These are phyloP conservation scores for Fusarium denticulatum DNA, from an alignment of 2,329 filamentous ascomycete species.

Conservation along the genomic window DNA sequence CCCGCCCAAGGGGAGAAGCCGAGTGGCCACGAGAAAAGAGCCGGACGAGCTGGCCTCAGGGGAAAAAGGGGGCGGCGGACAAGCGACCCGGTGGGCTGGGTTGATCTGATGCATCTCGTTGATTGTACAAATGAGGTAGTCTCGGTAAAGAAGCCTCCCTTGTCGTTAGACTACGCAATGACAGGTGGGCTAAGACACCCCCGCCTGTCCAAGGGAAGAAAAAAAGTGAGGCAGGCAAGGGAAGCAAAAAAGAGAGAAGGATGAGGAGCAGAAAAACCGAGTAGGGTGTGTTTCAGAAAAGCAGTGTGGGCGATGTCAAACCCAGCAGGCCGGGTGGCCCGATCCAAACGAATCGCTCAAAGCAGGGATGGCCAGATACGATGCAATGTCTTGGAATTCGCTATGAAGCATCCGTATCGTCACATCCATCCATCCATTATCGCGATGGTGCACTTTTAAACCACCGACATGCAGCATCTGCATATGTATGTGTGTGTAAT, in stretches of 20 bases:
- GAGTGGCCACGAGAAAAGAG: conserved; percentile 36
- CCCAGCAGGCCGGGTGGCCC: conserved; percentile 32
- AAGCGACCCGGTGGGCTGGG: conserved; percentile 45
- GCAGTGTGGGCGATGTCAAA: conserved; percentile 18
- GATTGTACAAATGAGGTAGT: conserved; percentile 36
- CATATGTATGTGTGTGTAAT: neutral
- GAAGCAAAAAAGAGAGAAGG: conserved; percentile 10
- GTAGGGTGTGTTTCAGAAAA: conserved; percentile 37
- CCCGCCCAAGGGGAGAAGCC: conserved; percentile 44
- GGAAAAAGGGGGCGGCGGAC: conserved; percentile 44
- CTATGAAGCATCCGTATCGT: neutral
- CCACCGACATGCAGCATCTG: conserved; percentile 1
- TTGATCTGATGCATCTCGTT: conserved; percentile 46
- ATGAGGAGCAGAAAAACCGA: conserved; percentile 10
- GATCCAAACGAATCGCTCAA: conserved; percentile 33
- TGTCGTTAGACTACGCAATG: conserved; percentile 34
- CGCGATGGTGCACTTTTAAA: neutral
- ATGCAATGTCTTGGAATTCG: conserved; percentile 4
- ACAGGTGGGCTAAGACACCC: conserved; percentile 28
- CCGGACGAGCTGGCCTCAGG: conserved; percentile 37
- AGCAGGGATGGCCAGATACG: conserved; percentile 24
- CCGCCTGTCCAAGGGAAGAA: neutral
- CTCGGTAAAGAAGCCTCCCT: conserved; percentile 27
- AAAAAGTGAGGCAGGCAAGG: conserved; percentile 27
- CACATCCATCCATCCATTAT: neutral